Base-by-base conservation (phyloP, 1,139 yeast species). In the Pichia norvegensis region DNA sequence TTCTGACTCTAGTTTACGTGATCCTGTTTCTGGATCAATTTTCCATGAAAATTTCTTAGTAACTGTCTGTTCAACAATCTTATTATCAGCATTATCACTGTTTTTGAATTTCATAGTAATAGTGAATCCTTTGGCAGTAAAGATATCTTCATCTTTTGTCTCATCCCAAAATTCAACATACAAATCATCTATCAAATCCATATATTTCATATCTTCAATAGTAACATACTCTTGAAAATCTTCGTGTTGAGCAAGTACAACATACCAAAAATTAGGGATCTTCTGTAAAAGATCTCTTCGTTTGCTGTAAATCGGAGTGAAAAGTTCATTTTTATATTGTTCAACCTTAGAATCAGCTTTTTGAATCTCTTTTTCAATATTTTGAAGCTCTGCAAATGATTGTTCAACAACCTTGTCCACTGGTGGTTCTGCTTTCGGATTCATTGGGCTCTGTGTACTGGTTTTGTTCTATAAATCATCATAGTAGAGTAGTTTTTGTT, bases 231-330 rank as follows among this genome's bases (percentile, higher is more conserved):
- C 90, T 23, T 84, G 80, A 60, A 84, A 82, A 55, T 83, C 88
- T 38, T 81, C 82, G 59, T 82, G 84, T 58, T 82, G 85, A 0
- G 87, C 84, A 20, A 84, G 64, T 0, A 82, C 86, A 47, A 82
- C 74, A 61, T 80, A 81, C 94, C 94, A 84, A 60, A 84, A 82
- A 52, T 76, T 77, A 1, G 85, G 85, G 40, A 84, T 75, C 4
- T 67, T 59, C 10, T 55, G 48, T 22, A 78, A 66, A 23, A 73
- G 66, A 10, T 56, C 59, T 40, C 81, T 68, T 56, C 94, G 66
- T 45, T 70, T 63, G 10, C 56, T 60, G 58, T 74, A 82, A 16
- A 81, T 68, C 22, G 72, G 67, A 49, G 72, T 74, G 11, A 83
- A 72, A 38, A 70, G 66, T 45, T 67, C 66, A 43, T 81, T 64